Base-by-base conservation (phyloP, 805 yeast species). In the Lipomyces chichibuensis region DNA sequence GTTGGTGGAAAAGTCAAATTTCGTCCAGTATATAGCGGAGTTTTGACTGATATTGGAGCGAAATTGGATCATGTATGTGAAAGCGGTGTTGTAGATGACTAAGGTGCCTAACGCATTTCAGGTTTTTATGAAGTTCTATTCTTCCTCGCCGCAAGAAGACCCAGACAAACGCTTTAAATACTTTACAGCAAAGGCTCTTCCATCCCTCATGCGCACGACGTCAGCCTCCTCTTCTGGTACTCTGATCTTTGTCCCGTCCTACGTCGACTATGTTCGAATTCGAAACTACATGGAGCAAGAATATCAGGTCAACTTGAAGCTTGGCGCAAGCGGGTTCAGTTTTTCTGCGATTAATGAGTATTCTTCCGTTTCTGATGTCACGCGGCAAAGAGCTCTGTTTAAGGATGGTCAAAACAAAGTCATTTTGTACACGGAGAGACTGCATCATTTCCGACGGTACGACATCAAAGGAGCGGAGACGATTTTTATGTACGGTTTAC, bases 381-480 rank as follows among this genome's bases (percentile, higher is more conserved):
- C 92, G 0, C 82, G 91, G 59, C 85, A 88, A 23, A 83, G 98
- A 71, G 84, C 91, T 7, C 79, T 83, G 51, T 95, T 95, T 75
- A 85, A 84, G 39, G 83, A 85, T 54, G 85, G 87, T 1, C 83
- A 87, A 64, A 80, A 81, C 37, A 88, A 90, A 73, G 83, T 94
- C 33, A 76, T 95, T 80, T 78, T 95, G n/a, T 94, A 94, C 78
- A 91, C 98, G 0, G 98, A 94, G 74, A 88, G 99, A 83, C 81
- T 94, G 76, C 98, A 95, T 77, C 95, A 91, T 75, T 95, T 88
- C 80, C 86, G 97, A 71, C 84, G 98, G 62, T 93, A 85, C 77
- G 93, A 90, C 65, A 82, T 95, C 61, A 85, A 84, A 66, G 98
- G 98, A 33, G 97, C 91, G 27, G 88, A 90, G 75, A 89, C 88